phyloP scores from a whole-genome alignment of 1,139 yeast species.

The Yamadazyma triangularis region DNA sequence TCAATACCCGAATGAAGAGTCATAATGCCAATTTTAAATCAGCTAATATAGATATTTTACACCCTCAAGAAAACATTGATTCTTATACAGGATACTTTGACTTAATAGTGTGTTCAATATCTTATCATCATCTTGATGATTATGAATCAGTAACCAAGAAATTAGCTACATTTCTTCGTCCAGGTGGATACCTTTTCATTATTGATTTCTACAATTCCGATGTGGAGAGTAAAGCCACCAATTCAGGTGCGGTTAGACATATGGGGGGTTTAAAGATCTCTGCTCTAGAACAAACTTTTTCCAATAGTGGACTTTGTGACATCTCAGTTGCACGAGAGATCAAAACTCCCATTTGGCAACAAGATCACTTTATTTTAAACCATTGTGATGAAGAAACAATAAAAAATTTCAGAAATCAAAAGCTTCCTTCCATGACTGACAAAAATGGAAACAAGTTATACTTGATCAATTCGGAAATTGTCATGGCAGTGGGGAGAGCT shows the following conservation, averaged over 20 bases:
- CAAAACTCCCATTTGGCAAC: slow-evolving; percentile 21
- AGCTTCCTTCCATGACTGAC: slow-evolving; percentile 10
- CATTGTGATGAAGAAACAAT: slow-evolving; percentile 18
- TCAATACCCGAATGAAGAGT: slow-evolving; percentile 12
- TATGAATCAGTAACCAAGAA: slow-evolving; percentile 26
- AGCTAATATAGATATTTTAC: slow-evolving; percentile 23
- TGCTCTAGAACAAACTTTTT: slow-evolving; percentile 19
- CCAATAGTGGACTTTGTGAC: slow-evolving; percentile 18
- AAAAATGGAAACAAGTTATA: slow-evolving; percentile 12
- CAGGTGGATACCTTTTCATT: slow-evolving; percentile 31
- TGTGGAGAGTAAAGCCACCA: slow-evolving; percentile 1
- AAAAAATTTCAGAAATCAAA: slow-evolving; percentile 14
- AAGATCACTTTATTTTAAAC: slow-evolving; percentile 17
- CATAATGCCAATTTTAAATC: slow-evolving; percentile 3
- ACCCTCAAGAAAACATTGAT: slow-evolving; percentile 12
- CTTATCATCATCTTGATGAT: slow-evolving; percentile 38
- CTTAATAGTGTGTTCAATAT: slow-evolving; percentile 30
- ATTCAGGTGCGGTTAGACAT: slow-evolving; percentile 24
- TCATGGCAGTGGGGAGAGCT: slow-evolving; percentile 21
- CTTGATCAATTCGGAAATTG: slow-evolving; percentile 17
- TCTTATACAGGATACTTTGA: slow-evolving; percentile 20
- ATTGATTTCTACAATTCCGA: slow-evolving; percentile 25
- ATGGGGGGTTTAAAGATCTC: slow-evolving; percentile 31
- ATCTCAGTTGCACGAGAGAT: slow-evolving; percentile 21
- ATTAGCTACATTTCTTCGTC: slow-evolving; percentile 27